phyloP scores from a whole-genome alignment of 495 filamentous ascomycete species.

The Hypoxylon intermedium region DNA sequence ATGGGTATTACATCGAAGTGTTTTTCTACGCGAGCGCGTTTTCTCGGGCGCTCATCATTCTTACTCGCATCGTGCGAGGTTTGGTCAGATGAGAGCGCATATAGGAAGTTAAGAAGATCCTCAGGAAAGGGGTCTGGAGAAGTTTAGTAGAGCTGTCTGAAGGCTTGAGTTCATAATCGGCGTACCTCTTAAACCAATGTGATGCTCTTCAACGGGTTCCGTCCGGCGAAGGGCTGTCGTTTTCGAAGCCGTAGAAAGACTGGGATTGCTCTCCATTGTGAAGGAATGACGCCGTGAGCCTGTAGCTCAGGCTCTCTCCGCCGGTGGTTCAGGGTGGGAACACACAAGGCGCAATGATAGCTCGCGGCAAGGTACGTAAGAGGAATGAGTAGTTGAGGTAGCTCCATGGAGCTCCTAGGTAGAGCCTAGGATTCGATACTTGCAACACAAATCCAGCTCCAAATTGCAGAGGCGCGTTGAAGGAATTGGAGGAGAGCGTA shows the following conservation, averaged over 20 bases:
- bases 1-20: constrained; percentile 21
- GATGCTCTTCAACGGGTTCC: background rate
- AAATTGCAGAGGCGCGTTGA: too few species aligned
- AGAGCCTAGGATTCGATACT: too few species aligned
- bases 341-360: too few species aligned
- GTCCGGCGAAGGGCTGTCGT: background rate
- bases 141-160: background rate
- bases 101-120: constrained; percentile 26
- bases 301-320: too few species aligned
- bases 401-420: too few species aligned
- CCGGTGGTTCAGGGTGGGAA: too few species aligned
- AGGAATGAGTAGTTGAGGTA: too few species aligned
- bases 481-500: too few species aligned
- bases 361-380: too few species aligned
- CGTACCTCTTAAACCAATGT: constrained; percentile 3
- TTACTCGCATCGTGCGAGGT: background rate
- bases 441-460: too few species aligned
- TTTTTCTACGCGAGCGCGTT: constrained; percentile 17
- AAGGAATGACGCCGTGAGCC: background rate
- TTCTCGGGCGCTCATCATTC: constrained; percentile 12
- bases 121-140: constrained; percentile 34
- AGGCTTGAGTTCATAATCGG: background rate
- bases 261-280: constrained; percentile 2
- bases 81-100: constrained; percentile 4
- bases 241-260: background rate